Conservation (phyloP, 2,329 filamentous ascomycete genomes). For the Cercospora beticola region DNA sequence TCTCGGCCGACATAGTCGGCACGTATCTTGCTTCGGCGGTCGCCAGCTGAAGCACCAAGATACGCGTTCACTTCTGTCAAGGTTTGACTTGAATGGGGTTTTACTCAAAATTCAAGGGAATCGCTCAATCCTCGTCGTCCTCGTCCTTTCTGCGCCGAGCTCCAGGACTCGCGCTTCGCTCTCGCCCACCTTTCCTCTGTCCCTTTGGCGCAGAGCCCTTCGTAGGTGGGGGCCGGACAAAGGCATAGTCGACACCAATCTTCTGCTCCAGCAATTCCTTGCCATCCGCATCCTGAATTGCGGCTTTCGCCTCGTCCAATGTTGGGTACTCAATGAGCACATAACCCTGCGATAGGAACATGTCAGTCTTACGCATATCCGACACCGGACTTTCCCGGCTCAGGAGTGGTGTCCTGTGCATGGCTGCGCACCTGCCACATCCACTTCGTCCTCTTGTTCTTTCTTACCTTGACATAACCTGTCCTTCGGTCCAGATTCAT, state of each 20-base stretch:
- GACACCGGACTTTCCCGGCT: neutral
- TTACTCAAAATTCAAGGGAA: neutral
- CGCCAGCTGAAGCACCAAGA: neutral
- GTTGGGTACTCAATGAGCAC: constrained; percentile 82
- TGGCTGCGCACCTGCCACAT: constrained; percentile 1
- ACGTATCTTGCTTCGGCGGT: neutral
- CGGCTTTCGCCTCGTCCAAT: constrained; percentile 74
- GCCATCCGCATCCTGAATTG: constrained; percentile 75
- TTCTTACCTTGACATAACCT: constrained; percentile 76
- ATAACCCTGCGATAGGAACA: constrained; percentile 63
- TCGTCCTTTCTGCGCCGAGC: constrained; percentile 33
- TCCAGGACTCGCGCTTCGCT: constrained; percentile 47
- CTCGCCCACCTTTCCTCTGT: constrained; percentile 37
- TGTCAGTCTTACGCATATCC: constrained; percentile 8
- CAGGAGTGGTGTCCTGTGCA: neutral
- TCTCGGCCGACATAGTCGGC: constrained; percentile 6
- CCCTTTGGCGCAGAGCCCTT: constrained; percentile 43
- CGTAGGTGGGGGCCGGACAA: constrained; percentile 73
- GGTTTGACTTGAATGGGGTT: neutral
- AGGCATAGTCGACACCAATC: constrained; percentile 78
- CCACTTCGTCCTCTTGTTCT: neutral
- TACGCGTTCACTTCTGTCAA: neutral
- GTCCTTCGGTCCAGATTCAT: constrained; percentile 79
- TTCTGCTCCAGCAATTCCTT: constrained; percentile 80
- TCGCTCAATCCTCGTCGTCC: constrained; percentile 27